Evolutionary conservation across 257 asterid species (phyloP).

Genomic region (Linaria vulgaris): DNA sequence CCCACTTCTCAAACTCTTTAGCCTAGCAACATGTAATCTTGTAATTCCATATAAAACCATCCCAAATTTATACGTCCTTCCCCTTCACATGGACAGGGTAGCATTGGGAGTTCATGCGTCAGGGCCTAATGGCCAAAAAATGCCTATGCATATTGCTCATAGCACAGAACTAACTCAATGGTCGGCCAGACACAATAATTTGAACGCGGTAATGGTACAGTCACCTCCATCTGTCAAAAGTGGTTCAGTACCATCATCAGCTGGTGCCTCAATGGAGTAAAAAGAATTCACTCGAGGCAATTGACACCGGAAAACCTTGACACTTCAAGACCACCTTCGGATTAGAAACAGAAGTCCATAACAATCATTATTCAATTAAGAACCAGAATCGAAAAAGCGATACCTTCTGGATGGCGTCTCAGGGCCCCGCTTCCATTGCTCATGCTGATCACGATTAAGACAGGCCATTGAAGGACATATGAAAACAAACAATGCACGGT

Average conservation of each 20-base stretch:
- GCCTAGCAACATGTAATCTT: neutral
- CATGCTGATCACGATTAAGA: constrained; percentile 85
- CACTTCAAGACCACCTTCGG: constrained; percentile 24
- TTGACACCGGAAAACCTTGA: constrained; percentile 83
- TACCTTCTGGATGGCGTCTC: constrained; percentile 68
- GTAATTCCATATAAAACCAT: neutral
- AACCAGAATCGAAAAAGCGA: constrained; percentile 9
- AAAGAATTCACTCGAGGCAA: constrained; percentile 67
- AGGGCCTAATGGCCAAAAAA: neutral
- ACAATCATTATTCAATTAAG: neutral
- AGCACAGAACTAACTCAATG: constrained; percentile 3
- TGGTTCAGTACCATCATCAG: constrained; percentile 57
- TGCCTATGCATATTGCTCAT: neutral
- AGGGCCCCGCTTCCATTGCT: constrained; percentile 74
- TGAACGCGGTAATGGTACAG: neutral
- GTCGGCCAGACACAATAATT: neutral
- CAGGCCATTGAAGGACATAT: constrained; percentile 86
- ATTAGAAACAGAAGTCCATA: constrained; percentile 27
- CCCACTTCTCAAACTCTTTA: neutral
- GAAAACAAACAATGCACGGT: constrained; percentile 66
- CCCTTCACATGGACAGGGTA: neutral
- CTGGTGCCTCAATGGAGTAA: constrained; percentile 60
- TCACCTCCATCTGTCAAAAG: constrained; percentile 70
- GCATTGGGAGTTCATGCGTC: neutral
- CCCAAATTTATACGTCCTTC: neutral